Conservation (phyloP, 1,284 basidiomycete species). For the Jaminaea rosea region DNA sequence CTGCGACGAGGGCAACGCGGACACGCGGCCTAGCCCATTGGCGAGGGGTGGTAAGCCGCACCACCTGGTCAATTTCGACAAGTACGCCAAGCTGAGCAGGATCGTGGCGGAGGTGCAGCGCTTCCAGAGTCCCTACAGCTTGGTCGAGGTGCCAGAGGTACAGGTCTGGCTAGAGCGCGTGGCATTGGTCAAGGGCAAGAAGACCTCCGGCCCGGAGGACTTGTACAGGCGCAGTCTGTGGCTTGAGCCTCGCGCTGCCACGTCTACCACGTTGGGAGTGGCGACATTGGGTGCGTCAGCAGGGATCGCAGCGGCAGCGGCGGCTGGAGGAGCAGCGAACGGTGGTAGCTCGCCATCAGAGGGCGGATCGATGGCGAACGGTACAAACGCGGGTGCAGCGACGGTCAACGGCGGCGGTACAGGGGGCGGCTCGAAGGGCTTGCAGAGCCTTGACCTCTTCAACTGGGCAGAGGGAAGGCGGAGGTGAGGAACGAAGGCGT, state of each 20-base stretch:
- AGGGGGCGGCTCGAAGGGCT: slow-evolving; percentile 10
- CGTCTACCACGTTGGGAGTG: slow-evolving; percentile 5
- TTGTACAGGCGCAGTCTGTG: slow-evolving; percentile 41
- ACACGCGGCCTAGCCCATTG: slow-evolving; percentile 63
- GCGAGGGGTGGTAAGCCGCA: slow-evolving; percentile 56
- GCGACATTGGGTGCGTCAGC: neutral
- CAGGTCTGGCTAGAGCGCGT: slow-evolving; percentile 60
- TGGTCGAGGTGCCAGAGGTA: slow-evolving; percentile 73
- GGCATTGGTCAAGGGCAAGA: slow-evolving; percentile 23
- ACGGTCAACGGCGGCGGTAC: slow-evolving; percentile 16
- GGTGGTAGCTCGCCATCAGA: too few species aligned
- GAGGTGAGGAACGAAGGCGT: neutral
- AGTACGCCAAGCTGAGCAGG: slow-evolving; percentile 48
- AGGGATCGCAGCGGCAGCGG: neutral
- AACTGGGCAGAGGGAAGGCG: slow-evolving; percentile 22
- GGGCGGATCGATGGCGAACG: too few species aligned
- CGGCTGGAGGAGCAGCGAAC: too few species aligned
- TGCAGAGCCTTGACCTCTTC: slow-evolving; percentile 30
- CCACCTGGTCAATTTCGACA: slow-evolving; percentile 84
- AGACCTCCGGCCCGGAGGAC: slow-evolving; percentile 24
- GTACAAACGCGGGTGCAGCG: neutral
- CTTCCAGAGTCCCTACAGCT: slow-evolving; percentile 75
- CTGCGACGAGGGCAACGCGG: slow-evolving; percentile 86
- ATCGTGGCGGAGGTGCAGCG: slow-evolving; percentile 70
- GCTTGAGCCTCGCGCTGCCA: slow-evolving; percentile 34